These are phyloP conservation scores for Cutaneotrichosporon spelunceum DNA, from an alignment of 1,284 basidiomycete genomes.

Conservation along the genomic window DNA sequence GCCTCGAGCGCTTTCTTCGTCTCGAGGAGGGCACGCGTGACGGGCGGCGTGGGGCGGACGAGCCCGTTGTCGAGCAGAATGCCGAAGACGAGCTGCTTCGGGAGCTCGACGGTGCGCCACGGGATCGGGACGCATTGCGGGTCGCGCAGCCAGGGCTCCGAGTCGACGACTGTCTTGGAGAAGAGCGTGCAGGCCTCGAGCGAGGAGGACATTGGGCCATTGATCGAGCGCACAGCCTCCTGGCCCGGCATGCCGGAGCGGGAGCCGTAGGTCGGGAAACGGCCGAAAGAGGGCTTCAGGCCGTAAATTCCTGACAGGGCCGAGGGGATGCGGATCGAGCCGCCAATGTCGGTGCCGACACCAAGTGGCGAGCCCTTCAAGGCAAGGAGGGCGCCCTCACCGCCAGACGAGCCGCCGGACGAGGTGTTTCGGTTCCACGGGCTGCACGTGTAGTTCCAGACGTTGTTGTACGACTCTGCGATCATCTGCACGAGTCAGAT, in stretches of 20 bases:
- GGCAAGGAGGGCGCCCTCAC: conserved; percentile 60
- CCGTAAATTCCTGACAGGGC: conserved; percentile 66
- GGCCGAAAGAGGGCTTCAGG: conserved; percentile 65
- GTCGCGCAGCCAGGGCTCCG: conserved; percentile 68
- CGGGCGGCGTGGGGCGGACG: conserved; percentile 65
- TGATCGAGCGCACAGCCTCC: conserved; percentile 65
- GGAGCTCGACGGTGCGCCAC: conserved; percentile 64
- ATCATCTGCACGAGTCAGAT: conserved; percentile 28
- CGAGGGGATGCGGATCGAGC: conserved; percentile 66
- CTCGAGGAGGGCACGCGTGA: conserved; percentile 62
- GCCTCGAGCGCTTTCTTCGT: conserved; percentile 60
- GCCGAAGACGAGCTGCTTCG: conserved; percentile 61
- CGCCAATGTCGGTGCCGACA: conserved; percentile 69
- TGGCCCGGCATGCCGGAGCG: conserved; percentile 65
- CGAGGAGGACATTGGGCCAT: conserved; percentile 65
- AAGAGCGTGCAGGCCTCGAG: conserved; percentile 63
- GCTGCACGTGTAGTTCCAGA: conserved; percentile 67
- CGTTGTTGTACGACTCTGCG: conserved; percentile 43
- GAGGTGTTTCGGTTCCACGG: conserved; percentile 59
- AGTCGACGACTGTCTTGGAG: conserved; percentile 50
- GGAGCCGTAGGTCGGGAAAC: conserved; percentile 67
- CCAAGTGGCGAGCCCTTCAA: conserved; percentile 62
- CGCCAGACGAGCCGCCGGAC: conserved; percentile 62
- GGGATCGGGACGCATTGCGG: conserved; percentile 62
- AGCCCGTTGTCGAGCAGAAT: conserved; percentile 58